Evolutionary conservation across 208 protist species (phyloP), one percentile per base, ranked within the genome.

Genomic region (Acanthamoeba quina): DNA sequence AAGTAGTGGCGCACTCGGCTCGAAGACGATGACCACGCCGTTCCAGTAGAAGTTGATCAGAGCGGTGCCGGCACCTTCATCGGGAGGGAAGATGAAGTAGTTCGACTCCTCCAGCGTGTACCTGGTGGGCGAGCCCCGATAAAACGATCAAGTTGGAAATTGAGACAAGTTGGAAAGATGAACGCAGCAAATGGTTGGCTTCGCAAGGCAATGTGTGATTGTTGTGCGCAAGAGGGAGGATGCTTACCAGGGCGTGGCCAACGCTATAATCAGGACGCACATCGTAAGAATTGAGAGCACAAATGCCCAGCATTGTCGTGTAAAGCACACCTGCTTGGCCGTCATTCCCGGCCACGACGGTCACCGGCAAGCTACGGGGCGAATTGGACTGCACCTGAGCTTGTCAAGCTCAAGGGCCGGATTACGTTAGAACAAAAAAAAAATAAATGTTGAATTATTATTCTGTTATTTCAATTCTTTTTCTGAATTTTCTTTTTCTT

Each of bases 31-130:
- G 52, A 91, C 34, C 0, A 91, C 60, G 37, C 85, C 85, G 64
- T 91, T 91, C 85, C 85, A 91, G 64, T 91, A 91, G 34, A 91
- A 91, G 85, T 91, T 91, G 26, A 91, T 91, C 41, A 91, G 85
- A 5, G 64, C 85, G 21, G 47, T 26, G n/a, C 85, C 85, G 19
- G 17, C 4, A 3, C 85, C 85, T 26, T 68, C 64, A 58, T 74
- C 15, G 0, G 56, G 34, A 5, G 26, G 21, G 24, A 66, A 66
- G 13, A 68, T 49, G 41, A 74, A 91, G 85, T 91, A 76, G 17
- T 47, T 70, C 0, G 15, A 34, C 85, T 91, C 60, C 24, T 44
- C 60, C 19, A 91, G 10, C 21, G 85, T 91, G 44, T 91, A 91
- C 85, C 85, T 86, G 31, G 64, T 70, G 29, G 31, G 64, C n/a